These are phyloP conservation scores for Corchorus olitorius DNA, from an alignment of 345 rosid genomes.

Conservation along the genomic window DNA sequence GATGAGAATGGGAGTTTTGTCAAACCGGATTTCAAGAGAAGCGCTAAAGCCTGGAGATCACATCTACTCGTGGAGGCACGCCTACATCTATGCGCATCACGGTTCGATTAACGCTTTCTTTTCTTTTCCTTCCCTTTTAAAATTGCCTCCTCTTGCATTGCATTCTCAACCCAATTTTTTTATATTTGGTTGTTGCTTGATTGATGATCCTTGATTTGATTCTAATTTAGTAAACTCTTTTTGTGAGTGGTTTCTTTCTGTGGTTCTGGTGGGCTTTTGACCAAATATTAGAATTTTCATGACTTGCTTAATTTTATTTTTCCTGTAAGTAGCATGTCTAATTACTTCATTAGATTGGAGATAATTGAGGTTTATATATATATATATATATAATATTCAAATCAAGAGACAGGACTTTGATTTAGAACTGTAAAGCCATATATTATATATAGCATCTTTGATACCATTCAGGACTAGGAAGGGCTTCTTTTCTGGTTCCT, in stretches of 20 bases:
- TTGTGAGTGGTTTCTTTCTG: background rate
- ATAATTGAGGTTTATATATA: too few species aligned
- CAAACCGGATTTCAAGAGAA: conserved; percentile 55
- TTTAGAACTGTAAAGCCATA: too few species aligned
- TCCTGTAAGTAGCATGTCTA: too few species aligned
- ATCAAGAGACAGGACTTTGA: too few species aligned
- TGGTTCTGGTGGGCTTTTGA: background rate
- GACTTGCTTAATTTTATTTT: too few species aligned
- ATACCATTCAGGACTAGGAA: too few species aligned
- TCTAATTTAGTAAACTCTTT: background rate
- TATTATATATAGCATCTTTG: too few species aligned
- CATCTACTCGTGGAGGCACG: conserved; percentile 78
- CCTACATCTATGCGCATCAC: conserved; percentile 75
- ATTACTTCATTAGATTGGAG: too few species aligned
- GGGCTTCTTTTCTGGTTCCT: too few species aligned
- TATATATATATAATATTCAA: too few species aligned
- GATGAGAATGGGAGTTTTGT: conserved; percentile 54
- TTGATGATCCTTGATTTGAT: background rate
- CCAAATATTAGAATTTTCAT: background rate
- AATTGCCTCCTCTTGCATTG: too few species aligned
- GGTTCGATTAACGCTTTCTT: conserved; percentile 40
- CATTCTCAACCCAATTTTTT: background rate
- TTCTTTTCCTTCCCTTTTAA: too few species aligned
- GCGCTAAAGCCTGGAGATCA: conserved; percentile 71
- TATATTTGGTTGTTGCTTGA: background rate